Evolutionary conservation across 2,329 filamentous ascomycete species (phyloP), one percentile per base, ranked within the genome.

Genomic region (Chrysoporthe cubensis): DNA sequence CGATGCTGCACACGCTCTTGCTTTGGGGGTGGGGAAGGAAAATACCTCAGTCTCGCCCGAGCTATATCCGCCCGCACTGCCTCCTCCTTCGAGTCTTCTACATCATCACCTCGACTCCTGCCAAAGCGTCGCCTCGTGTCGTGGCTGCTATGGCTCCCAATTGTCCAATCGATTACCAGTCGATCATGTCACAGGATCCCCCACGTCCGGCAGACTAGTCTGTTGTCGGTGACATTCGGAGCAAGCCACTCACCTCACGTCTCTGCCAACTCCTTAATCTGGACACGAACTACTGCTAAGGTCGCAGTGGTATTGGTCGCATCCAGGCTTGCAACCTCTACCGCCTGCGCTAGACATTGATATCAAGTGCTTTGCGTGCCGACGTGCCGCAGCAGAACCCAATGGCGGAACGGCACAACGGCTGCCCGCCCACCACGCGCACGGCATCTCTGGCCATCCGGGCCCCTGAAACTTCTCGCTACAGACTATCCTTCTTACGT

Each of bases 401-500:
- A 57, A 66, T 62, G 56, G 61, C 11, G 46, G 59, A 8, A 42
- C 40, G 40, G 32, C 42, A n/a, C 37, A 21, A 43, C 14, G 6
- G 37, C 57, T 14, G 11, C 42, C 11, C 21, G 16, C 5, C 42
- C 59, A 13, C 59, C 26, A 37, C 54, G 46, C 61, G 65, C 62
- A 64, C 61, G 60, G 60, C 60, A 57, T 60, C 56, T 60, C 14
- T 64, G 11, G 46, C 57, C 54, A 56, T 44, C 61, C 61, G 61
- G 40, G 61, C 42, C 59, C 48, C 64, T 67, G 65, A 67, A 67
- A 67, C 65, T 58, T 57, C 42, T 40, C 40, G 57, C 59, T 62
- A 50, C 54, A 42, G 52, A 54, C n/a, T 54, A 58, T 44, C 43
- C 52, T 50, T 16, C 43, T 32, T 37, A 44, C 64, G 37, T 44